Conservation (phyloP, 228 moss, liverwort and hornwort genomes). For the Sphagnum magellanicum region DNA sequence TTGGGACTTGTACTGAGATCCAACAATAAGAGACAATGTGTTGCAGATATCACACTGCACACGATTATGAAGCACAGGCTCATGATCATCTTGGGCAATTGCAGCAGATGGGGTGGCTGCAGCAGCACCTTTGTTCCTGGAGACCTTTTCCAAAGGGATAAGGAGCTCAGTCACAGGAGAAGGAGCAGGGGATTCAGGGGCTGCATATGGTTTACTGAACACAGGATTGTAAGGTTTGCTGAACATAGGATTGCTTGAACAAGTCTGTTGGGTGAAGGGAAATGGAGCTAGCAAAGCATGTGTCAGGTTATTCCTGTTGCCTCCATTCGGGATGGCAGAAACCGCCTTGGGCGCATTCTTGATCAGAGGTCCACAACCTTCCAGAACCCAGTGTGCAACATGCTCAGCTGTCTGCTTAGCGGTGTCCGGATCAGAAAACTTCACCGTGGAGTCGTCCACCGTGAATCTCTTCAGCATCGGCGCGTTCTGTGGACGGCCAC, state of each 20-base stretch:
- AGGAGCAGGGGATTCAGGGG: conserved; percentile 6
- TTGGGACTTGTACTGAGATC: conserved; percentile 69
- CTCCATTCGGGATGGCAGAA: neutral
- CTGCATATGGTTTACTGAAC: neutral
- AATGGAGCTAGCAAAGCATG: neutral
- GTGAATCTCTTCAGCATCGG: conserved; percentile 23
- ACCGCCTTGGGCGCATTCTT: conserved; percentile 33
- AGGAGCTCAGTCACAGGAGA: neutral
- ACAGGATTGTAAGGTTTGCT: neutral
- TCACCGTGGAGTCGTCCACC: conserved; percentile 21
- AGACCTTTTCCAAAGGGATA: no score
- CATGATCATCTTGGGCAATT: conserved; percentile 6
- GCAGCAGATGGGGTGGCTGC: conserved; percentile 5
- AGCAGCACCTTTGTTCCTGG: neutral
- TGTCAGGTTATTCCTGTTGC: neutral
- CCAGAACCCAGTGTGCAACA: conserved; percentile 21
- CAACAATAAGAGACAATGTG: conserved; percentile 56
- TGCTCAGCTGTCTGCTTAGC: conserved; percentile 29
- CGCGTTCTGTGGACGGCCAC: conserved; percentile 8
- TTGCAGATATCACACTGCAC: conserved; percentile 77
- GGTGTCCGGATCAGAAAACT: conserved; percentile 36
- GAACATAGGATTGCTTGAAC: no score
- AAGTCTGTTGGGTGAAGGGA: no score
- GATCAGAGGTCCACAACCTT: conserved; percentile 31
- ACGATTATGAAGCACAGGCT: conserved; percentile 47